phyloP scores from a whole-genome alignment of 139 green algal species.

The Bryopsis sp. region DNA sequence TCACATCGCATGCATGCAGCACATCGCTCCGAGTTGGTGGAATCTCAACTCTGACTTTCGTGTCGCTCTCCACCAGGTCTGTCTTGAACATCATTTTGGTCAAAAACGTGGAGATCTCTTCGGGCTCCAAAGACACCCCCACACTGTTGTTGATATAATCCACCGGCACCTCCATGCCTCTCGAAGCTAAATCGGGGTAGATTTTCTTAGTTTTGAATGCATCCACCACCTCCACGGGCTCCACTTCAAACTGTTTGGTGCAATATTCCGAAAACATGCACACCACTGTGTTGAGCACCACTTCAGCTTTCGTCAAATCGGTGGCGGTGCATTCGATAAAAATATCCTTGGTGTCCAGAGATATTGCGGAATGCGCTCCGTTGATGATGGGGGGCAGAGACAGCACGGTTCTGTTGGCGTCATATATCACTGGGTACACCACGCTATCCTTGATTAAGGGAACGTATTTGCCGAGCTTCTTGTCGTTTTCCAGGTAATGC shows the following conservation, averaged over 20 bases:
- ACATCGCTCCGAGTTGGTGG: conserved; percentile 87
- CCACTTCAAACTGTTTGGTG: conserved; percentile 71
- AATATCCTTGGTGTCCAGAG: conserved; percentile 79
- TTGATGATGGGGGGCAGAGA: conserved; percentile 99
- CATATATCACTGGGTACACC: conserved; percentile 94
- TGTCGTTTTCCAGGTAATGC: conserved; percentile 79
- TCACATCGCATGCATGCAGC: conserved; percentile 90
- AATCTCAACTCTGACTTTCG: conserved; percentile 32
- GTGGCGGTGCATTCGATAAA: conserved; percentile 99
- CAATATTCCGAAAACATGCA: conserved; percentile 96
- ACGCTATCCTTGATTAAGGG: conserved; percentile 86
- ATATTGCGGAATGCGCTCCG: conserved; percentile 83
- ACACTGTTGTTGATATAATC: conserved; percentile 77
- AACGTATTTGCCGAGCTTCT: conserved; percentile 93
- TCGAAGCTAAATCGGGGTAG: conserved; percentile 69
- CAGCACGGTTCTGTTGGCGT: conserved; percentile 80
- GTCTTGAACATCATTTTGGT: not conserved
- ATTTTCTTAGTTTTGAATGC: conserved; percentile 49
- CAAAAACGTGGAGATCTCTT: not conserved
- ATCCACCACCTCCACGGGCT: conserved; percentile 91
- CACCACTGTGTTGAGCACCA: conserved; percentile 70
- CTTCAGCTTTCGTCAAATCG: conserved; percentile 92
- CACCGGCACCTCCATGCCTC: conserved; percentile 50
- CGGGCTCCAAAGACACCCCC: conserved; percentile 50
- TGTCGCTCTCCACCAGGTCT: not conserved